Conservation (phyloP, 805 yeast species). For the Ogataea saltuana region DNA sequence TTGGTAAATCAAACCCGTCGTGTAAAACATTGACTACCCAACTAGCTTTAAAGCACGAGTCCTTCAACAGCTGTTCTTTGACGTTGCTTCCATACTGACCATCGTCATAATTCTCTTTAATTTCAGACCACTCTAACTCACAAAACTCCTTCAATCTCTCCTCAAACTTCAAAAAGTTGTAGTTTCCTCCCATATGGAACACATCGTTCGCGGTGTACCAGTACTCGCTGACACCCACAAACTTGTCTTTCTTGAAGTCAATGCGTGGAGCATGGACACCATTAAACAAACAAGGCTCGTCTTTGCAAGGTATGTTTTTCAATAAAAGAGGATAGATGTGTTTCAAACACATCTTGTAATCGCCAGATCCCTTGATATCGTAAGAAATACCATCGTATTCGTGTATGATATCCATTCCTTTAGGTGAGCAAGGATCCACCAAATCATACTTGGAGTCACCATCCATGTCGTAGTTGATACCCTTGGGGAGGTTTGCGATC, state of each 20-base stretch:
- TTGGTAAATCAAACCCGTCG: constrained; percentile 89
- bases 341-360: constrained; percentile 70
- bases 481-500: constrained; percentile 49
- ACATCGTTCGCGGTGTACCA: constrained; percentile 97
- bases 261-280: constrained; percentile 93
- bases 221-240: constrained; percentile 93
- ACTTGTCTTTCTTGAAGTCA: constrained; percentile 75
- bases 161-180: constrained; percentile 71
- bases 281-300: constrained; percentile 88
- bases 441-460: constrained; percentile 50
- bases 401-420: constrained; percentile 52
- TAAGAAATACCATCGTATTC: constrained; percentile 49
- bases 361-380: constrained; percentile 71
- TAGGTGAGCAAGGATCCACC: constrained; percentile 81
- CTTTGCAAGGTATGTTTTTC: constrained; percentile 79
- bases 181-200: constrained; percentile 85
- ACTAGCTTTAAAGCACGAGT: constrained; percentile 90
- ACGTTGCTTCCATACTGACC: constrained; percentile 62
- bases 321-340: constrained; percentile 74
- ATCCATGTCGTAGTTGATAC: constrained; percentile 43
- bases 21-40: constrained; percentile 91
- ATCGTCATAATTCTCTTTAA: constrained; percentile 47
- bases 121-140: constrained; percentile 65
- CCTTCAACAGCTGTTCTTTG: constrained; percentile 55
- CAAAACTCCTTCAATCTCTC: constrained; percentile 71